phyloP scores from a whole-genome alignment of 257 asterid species.

The Osmanthus fragrans region DNA sequence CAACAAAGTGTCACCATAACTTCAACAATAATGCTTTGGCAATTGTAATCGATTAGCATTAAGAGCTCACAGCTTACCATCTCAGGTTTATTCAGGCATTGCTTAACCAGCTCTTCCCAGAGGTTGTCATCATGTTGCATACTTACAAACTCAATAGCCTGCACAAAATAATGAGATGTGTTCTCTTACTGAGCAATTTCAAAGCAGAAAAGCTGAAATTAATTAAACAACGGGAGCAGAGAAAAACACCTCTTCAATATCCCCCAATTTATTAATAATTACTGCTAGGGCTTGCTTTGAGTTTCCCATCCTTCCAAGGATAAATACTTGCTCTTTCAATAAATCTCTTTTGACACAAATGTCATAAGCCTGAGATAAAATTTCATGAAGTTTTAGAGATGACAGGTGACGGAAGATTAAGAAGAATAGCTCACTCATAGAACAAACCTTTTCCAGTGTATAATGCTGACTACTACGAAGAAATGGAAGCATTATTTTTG shows the following conservation, averaged over 20 bases:
- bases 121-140: slow-evolving; percentile 88
- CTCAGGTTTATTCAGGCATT: slow-evolving; percentile 76
- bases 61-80: slow-evolving; percentile 57
- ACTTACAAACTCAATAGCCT: slow-evolving; percentile 96
- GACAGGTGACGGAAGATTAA: slow-evolving; percentile 7
- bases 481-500: slow-evolving; percentile 92
- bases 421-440: neutral
- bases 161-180: slow-evolving; percentile 31
- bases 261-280: slow-evolving; percentile 81
- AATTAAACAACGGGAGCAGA: slow-evolving; percentile 15
- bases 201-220: slow-evolving; percentile 13
- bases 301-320: slow-evolving; percentile 97
- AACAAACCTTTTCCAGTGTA: slow-evolving; percentile 73
- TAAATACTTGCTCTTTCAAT: slow-evolving; percentile 83
- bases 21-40: slow-evolving; percentile 12
- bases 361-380: slow-evolving; percentile 76
- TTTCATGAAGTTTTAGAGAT: slow-evolving; percentile 25
- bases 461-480: slow-evolving; percentile 95
- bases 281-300: slow-evolving; percentile 89
- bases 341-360: slow-evolving; percentile 72
- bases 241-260: slow-evolving; percentile 76
- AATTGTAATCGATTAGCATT: slow-evolving; percentile 11
- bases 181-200: slow-evolving; percentile 23
- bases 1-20: no score
- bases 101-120: no score